A percentile compares a stretch with the other conserved stretches of the same genome.
phyloP scores from a whole-genome alignment of 192 early-diverging fungal species.

The Linderina pennispora region DNA sequence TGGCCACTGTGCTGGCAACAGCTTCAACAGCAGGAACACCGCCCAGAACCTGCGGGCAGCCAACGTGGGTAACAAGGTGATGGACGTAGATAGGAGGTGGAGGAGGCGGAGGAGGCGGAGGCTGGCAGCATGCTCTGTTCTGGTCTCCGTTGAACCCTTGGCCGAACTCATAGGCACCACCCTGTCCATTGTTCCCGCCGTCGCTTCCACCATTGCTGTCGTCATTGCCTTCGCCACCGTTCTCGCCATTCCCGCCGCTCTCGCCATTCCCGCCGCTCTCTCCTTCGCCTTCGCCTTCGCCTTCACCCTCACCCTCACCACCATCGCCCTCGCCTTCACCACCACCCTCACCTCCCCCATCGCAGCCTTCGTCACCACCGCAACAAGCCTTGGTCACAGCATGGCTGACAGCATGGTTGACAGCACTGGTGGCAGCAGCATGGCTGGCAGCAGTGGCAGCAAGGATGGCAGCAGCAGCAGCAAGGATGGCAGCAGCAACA shows the following conservation, averaged over 20 bases:
- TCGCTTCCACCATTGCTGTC: neutral
- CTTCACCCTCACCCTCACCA: constrained; percentile 4
- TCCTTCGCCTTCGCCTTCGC: constrained; percentile 5
- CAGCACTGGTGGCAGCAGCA: constrained; percentile 23
- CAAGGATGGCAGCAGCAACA: constrained; percentile 42
- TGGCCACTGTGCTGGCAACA: too few species aligned
- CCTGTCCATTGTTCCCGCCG: neutral
- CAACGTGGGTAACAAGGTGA: too few species aligned
- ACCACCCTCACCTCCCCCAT: constrained; percentile 5
- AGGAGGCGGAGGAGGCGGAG: constrained; percentile 3
- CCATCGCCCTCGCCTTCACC: constrained; percentile 5
- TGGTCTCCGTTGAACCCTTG: constrained; percentile 2
- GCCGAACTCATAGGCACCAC: neutral
- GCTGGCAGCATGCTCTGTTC: constrained; percentile 1
- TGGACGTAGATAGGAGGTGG: neutral
- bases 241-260: constrained; percentile 2
- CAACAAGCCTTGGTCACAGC: constrained; percentile 15
- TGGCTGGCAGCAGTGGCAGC: constrained; percentile 22
- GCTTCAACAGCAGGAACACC: too few species aligned
- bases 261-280: constrained; percentile 4
- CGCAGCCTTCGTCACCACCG: constrained; percentile 3
- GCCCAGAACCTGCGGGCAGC: too few species aligned
- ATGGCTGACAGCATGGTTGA: constrained; percentile 12
- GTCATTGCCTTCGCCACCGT: constrained; percentile 1
- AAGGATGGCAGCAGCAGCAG: constrained; percentile 39